phyloP scores from a whole-genome alignment of 257 asterid species.

The Paulownia fortunei region DNA sequence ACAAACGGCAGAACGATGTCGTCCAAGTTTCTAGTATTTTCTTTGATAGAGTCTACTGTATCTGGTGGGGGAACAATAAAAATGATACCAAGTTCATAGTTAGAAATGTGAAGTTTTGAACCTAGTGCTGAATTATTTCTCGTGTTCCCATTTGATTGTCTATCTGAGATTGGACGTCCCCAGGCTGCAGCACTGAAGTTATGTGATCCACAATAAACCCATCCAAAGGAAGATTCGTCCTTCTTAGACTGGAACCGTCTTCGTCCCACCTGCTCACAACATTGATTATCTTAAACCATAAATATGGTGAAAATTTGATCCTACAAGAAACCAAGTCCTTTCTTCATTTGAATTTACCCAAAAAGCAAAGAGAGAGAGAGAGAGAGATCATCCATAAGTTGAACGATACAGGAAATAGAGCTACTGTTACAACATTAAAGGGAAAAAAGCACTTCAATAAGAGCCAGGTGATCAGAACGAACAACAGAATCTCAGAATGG shows the following conservation, averaged over 20 bases:
- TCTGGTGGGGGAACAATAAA: constrained; percentile 71
- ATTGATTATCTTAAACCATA: constrained; percentile 26
- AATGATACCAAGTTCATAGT: constrained; percentile 81
- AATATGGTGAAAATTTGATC: not conserved
- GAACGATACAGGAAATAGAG: not conserved
- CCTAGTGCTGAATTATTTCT: constrained; percentile 56
- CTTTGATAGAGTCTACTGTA: constrained; percentile 28
- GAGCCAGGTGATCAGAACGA: not conserved
- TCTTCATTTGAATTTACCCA: not conserved
- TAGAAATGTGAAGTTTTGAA: constrained; percentile 75
- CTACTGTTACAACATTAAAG: not conserved
- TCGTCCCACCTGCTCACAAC: constrained; percentile 76
- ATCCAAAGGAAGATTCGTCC: constrained; percentile 70
- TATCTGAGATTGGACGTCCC: constrained; percentile 77
- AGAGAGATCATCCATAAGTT: not conserved
- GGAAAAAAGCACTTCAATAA: not conserved
- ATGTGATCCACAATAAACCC: constrained; percentile 91
- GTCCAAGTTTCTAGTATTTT: constrained; percentile 50
- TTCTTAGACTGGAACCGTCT: constrained; percentile 60
- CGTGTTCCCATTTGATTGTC: constrained; percentile 29
- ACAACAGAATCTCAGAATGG: not conserved
- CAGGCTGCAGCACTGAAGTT: constrained; percentile 97
- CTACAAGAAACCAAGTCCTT: not conserved
- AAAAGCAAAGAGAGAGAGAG: not conserved
- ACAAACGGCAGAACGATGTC: constrained; percentile 76